Base-by-base conservation (phyloP, 495 filamentous ascomycete genomes). In the Daldinia decipiens region DNA sequence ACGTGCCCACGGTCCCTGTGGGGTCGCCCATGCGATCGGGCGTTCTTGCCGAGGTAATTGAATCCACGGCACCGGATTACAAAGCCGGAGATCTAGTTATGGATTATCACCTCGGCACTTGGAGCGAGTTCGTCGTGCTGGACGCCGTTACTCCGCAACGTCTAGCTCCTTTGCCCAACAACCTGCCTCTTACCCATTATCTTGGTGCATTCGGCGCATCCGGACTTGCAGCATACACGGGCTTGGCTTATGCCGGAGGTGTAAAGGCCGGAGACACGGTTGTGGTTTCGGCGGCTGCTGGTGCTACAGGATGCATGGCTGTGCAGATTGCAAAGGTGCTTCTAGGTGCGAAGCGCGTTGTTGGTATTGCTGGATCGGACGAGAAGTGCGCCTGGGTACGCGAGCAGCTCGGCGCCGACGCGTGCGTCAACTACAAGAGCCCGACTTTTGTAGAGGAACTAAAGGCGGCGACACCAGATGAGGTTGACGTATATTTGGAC, bases 261-360 rank as follows among this genome's bases (percentile, higher is more conserved):
- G 77, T 82, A 84, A 73, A 74, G 58, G 31, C 67, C 5, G 71
- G 68, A 8, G 66, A 74, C 36, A 70, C 67, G 19, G 36, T 70
- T 13, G 71, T 74, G 8, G 51, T 70, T 6, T 70, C 67, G 1
- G 71, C 71, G 9, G 71, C 71, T 8, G 71, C 67, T 4, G 90
- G 90, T 3, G 90, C 89, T 1, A 92, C 89, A 5, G 90, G 90
- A 0, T 87, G 83, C 73, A 82, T 90, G 8, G 89, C 84, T n/a
- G 88, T 88, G 5, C 90, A 92, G 79, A 65, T 73, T 26, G 86
- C 85, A 32, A 87, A 86, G 75, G 82, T 86, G 67, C 72, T 89
- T 1, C 57, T 89, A 3, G 84, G 85, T 5, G 83, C 82, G 54
- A 84, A 83, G 76, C 74, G 76, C 31, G 83, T 88, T 11, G 80